Evolutionary conservation across 768 basidiomycete genomes (phyloP).

Genomic region (Lepiota venenata): DNA sequence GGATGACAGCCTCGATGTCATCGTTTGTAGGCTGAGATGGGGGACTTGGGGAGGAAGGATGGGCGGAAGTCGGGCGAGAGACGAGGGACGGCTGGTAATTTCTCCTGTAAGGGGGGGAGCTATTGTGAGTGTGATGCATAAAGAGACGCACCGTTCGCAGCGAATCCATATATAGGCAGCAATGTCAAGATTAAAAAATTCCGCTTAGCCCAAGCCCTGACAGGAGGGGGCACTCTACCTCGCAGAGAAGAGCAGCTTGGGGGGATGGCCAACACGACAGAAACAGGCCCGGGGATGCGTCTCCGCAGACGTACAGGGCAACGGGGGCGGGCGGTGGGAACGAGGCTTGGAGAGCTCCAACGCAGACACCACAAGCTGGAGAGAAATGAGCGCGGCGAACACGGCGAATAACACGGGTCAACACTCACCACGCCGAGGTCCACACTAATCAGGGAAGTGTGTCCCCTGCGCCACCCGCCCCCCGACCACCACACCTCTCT

Average conservation of each 20-base stretch:
- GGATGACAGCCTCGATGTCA: constrained; percentile 91
- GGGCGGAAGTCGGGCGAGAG: constrained; percentile 5
- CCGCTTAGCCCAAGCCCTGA: constrained; percentile 13
- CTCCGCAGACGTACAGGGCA: neutral
- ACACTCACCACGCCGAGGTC: neutral
- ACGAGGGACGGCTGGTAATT: neutral
- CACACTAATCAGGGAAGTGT: neutral
- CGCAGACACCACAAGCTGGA: neutral
- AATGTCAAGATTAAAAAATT: constrained; percentile 14
- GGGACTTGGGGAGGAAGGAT: constrained; percentile 3
- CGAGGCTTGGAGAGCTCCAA: neutral
- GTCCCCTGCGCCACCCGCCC: neutral
- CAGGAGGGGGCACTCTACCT: neutral
- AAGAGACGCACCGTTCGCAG: constrained; percentile 5
- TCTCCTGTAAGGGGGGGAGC: constrained; percentile 10
- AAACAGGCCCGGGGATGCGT: neutral
- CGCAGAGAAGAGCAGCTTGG: neutral
- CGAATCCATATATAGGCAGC: constrained; percentile 11
- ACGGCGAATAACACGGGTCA: constrained; percentile 8
- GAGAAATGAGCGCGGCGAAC: neutral
- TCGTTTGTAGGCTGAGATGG: constrained; percentile 54
- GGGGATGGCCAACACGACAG: neutral
- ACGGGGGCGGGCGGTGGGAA: neutral
- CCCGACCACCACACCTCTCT: too few relatives aligned
- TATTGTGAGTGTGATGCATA: constrained; percentile 10